Conservation (phyloP, 495 filamentous ascomycete species). For the Neurospora sp. region DNA sequence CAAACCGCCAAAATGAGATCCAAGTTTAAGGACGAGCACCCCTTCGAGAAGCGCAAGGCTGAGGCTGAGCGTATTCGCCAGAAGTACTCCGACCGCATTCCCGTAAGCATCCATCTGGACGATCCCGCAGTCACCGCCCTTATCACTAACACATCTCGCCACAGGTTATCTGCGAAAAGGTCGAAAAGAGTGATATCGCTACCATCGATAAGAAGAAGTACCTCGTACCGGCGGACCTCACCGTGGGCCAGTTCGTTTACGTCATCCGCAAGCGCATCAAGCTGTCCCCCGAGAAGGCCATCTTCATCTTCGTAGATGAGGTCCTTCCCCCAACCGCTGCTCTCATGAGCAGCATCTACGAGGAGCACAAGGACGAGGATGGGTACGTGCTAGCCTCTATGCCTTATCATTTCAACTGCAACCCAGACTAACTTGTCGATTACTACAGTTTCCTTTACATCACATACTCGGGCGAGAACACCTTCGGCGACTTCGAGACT, state of each 20-base stretch:
- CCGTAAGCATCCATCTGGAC: constrained; percentile 51
- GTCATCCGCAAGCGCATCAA: constrained; percentile 99
- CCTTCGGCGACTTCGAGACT: constrained; percentile 58
- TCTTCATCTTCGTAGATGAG: constrained; percentile 99
- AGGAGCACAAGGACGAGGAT: constrained; percentile 88
- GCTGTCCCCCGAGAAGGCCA: constrained; percentile 98
- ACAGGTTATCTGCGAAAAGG: constrained; percentile 99
- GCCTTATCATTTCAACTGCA: neutral
- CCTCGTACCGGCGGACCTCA: constrained; percentile 92
- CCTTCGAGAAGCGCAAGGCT: constrained; percentile 99
- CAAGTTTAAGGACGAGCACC: constrained; percentile 99
- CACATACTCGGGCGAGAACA: constrained; percentile 99
- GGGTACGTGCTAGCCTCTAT: constrained; percentile 36
- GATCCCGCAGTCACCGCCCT: constrained; percentile 7
- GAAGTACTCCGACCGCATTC: constrained; percentile 98
- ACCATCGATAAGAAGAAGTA: constrained; percentile 99
- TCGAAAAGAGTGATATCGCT: constrained; percentile 97
- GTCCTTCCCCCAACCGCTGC: constrained; percentile 94
- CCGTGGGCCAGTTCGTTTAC: constrained; percentile 99
- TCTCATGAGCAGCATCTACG: constrained; percentile 98
- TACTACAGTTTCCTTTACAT: constrained; percentile 38
- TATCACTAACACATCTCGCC: constrained; percentile 4
- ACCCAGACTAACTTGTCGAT: constrained; percentile 8
- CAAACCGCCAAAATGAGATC: constrained; percentile 63
- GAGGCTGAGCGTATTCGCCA: constrained; percentile 98